A percentile compares a stretch with the other conserved stretches of the same genome.
Conservation (phyloP, 139 green algal genomes). For the Closterium sp. region DNA sequence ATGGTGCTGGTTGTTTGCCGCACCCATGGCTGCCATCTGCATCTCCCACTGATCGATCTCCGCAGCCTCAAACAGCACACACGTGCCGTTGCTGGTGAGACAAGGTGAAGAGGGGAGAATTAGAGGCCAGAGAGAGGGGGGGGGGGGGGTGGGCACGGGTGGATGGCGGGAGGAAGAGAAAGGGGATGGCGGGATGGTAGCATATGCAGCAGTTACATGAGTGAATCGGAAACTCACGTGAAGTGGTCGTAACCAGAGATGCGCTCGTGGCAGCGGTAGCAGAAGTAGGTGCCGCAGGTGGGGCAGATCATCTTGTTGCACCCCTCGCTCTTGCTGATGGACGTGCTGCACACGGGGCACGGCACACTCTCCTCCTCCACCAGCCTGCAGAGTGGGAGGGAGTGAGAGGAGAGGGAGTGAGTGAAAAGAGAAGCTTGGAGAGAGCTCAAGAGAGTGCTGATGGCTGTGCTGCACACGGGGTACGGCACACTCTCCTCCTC, state of each 20-base stretch:
- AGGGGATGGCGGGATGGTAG: neutral
- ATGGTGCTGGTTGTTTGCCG: neutral
- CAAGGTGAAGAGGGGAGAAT: neutral
- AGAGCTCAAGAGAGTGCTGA: no score
- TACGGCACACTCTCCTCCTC: no score
- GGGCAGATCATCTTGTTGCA: conserved; percentile 90
- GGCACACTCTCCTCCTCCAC: neutral
- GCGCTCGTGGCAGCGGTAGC: conserved; percentile 53
- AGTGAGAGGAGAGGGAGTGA: no score
- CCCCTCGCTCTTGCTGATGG: conserved; percentile 36
- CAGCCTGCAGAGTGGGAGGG: neutral
- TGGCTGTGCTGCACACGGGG: no score
- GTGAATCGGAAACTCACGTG: neutral
- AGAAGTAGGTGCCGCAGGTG: conserved; percentile 68
- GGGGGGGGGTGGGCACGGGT: neutral
- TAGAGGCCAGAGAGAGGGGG: no score
- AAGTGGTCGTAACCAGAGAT: conserved; percentile 47
- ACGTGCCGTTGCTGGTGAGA: neutral
- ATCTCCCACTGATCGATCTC: conserved; percentile 19
- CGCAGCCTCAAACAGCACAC: conserved; percentile 36
- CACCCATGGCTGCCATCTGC: conserved; percentile 8
- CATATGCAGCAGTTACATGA: neutral
- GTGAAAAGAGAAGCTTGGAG: no score
- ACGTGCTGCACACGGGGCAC: conserved; percentile 45
- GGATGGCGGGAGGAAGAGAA: no score